Conservation (phyloP, 1,284 basidiomycete genomes). For the Meripilus lineatus region DNA sequence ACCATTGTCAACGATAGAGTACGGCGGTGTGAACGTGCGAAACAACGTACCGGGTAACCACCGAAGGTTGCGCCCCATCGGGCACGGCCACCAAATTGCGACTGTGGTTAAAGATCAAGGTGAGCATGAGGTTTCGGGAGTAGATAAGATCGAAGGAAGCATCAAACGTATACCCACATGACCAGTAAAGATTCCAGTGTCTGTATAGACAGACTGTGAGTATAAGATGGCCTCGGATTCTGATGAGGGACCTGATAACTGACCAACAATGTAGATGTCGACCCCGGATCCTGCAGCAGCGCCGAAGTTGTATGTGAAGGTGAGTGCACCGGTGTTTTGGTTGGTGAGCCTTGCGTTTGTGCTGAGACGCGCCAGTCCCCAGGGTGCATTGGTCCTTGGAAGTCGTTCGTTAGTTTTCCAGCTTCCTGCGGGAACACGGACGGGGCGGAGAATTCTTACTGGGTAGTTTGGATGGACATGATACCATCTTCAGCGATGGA, state of each 20-base stretch:
- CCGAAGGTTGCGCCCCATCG: slow-evolving; percentile 54
- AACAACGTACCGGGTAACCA: slow-evolving; percentile 16
- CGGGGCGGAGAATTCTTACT: slow-evolving; percentile 10
- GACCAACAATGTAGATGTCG: slow-evolving; percentile 30
- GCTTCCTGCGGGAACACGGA: too few species aligned
- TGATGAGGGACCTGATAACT: too few species aligned
- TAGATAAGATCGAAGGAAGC: not conserved
- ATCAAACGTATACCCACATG: slow-evolving; percentile 36
- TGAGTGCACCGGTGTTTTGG: slow-evolving; percentile 10
- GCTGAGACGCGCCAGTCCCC: slow-evolving; percentile 31
- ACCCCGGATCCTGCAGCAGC: slow-evolving; percentile 28
- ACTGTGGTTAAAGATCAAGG: slow-evolving; percentile 20
- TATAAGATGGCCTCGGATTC: too few species aligned
- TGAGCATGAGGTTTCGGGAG: too few species aligned
- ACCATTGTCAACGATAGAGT: not conserved
- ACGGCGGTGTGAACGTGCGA: too few species aligned
- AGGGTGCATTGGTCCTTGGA: slow-evolving; percentile 28
- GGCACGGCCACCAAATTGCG: slow-evolving; percentile 69
- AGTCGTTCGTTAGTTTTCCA: too few species aligned
- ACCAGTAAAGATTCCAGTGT: slow-evolving; percentile 55
- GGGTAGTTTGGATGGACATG: slow-evolving; percentile 14
- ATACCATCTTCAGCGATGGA: slow-evolving; percentile 39
- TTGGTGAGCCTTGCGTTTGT: slow-evolving; percentile 13
- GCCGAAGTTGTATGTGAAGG: slow-evolving; percentile 24
- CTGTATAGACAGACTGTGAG: too few species aligned